Base-by-base conservation (phyloP, 495 filamentous ascomycete species). In the Parathielavia appendiculata region DNA sequence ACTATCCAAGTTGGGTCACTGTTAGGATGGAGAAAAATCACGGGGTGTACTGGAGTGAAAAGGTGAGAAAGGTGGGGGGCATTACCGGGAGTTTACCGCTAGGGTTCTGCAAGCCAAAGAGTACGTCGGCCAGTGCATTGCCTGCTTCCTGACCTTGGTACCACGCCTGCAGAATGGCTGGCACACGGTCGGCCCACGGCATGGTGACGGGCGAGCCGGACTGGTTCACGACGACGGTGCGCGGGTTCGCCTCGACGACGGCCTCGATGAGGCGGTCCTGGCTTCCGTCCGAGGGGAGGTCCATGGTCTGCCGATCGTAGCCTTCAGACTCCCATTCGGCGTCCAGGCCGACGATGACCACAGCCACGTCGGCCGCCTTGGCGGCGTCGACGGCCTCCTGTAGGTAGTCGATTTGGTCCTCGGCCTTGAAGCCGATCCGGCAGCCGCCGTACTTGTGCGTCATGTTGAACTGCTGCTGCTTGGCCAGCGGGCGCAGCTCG, bases 301-400 rank as follows among this genome's bases (percentile, higher is more conserved):
- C 85, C 89, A 93, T 92, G 53, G 83, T 83, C 54, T 86, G 79
- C n/a, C 89, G 81, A 69, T 95, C 90, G 60, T 90, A 86, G 22
- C 91, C 91, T 58, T 95, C 91, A 17, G 86, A 89, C 68, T 95
- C 90, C 90, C 90, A 95, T 67, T 96, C 91, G 44, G 79, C 81
- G 64, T 89, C 89, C 14, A 95, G 77, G 4, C 91, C 91, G 20
- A 89, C 87, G 63, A 90, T 83, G 11, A 95, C 77, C 49, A 95
- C 78, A 8, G 88, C 91, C 32, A 91, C 84, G 53, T 92, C 88
- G 2, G 86, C 83, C 13, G 78, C 70, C 52, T 75, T 77, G 30
- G 91, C 91, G 8, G 83, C 76, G 10, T 84, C 75, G 26, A 88
- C 84, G 0, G 91, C 91, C 66, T 90, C 78, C 51, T 83, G 71